Evolutionary conservation across 78 protist genomes (phyloP).

Genomic region (Dictyostelium firmibasis): DNA sequence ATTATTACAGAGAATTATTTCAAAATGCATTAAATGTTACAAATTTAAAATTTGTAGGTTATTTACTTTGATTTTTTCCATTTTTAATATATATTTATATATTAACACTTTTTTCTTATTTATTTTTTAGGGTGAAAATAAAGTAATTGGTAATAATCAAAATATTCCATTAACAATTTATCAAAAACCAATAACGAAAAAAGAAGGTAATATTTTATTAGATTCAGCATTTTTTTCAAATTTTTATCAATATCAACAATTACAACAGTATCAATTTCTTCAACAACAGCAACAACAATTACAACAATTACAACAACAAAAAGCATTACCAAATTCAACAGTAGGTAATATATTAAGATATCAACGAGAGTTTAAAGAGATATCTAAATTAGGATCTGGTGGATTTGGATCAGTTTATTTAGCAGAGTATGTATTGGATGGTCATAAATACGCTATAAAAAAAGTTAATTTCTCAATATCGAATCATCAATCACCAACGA

Average conservation of each 20-base stretch:
- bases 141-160: not conserved
- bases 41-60: slow-evolving; percentile 8
- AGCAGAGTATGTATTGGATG: slow-evolving; percentile 2
- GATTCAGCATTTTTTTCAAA: slow-evolving; percentile 7
- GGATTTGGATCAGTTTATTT: slow-evolving; percentile 60
- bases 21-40: slow-evolving; percentile 31
- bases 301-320: not conserved
- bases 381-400: slow-evolving; percentile 28
- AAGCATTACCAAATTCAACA: not conserved
- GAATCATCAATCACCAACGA: not conserved
- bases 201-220: not conserved
- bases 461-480: slow-evolving; percentile 23
- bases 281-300: not conserved
- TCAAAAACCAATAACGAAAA: not conserved
- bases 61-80: not conserved
- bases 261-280: not conserved
- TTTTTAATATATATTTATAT: not conserved
- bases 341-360: slow-evolving; percentile 18
- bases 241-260: not conserved
- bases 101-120: not conserved
- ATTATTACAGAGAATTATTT: slow-evolving; percentile 32
- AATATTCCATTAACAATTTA: not conserved
- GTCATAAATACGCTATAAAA: slow-evolving; percentile 38
- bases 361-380: slow-evolving; percentile 35
- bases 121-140: not conserved